Evolutionary conservation across 805 yeast genomes (phyloP), one percentile per base, ranked within the genome.

Genomic region (Saturnispora hagleri): DNA sequence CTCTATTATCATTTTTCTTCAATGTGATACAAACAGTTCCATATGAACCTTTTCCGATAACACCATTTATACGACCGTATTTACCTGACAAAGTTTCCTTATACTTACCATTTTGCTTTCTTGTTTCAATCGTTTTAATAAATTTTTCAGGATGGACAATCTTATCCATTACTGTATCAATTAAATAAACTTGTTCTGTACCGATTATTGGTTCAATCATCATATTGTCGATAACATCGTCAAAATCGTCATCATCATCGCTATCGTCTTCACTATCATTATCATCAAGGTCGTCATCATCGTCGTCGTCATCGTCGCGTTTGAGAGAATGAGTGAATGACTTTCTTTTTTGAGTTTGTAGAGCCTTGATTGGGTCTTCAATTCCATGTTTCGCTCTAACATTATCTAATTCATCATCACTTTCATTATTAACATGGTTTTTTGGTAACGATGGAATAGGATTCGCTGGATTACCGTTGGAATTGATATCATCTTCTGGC

Each of bases 41-140:
- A 54, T 72, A 74, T 2, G 77, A 69, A 2, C 78, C 79, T 45
- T 66, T 71, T 40, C 79, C 79, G 43, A 74, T 64, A 42, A 79
- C 66, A 8, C 81, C 81, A 51, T 73, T 68, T 24, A 75, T 69
- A 51, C 69, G 73, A 31, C 84, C 84, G 57, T 78, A 79, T 57
- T 73, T 78, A 28, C 69, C 69, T 7, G 66, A 60, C 20, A 77
- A 61, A 3, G 66, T 70, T 35, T 69, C 62, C 54, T 67, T 69
- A 40, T 63, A 61, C 33, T 62, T 58, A 9, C 63, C 61, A 24
- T 52, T 46, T 8, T 53, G 49, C 35, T 48, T 51, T 22, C 53
- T 47, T 18, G 56, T 51, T 35, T 49, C 47, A 28, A 62, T 18
- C 48, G 64, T 65, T n/a, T 66, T 68, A 45, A 67, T 60, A 46